These are phyloP conservation scores for Fusarium tuaranense DNA, from an alignment of 2,329 filamentous ascomycete species.

Conservation along the genomic window DNA sequence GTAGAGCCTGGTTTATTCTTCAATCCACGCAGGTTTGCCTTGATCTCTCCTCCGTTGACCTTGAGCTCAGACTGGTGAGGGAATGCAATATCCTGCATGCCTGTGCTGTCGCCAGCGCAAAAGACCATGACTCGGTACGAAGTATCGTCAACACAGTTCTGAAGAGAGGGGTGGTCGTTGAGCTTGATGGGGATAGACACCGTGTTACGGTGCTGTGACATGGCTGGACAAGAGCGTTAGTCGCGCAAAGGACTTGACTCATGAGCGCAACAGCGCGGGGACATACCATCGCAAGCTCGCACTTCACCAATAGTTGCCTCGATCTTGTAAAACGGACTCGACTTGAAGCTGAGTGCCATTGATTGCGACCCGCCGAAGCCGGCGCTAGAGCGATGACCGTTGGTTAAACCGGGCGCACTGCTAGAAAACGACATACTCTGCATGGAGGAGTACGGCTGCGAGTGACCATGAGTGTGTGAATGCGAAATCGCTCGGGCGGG, in stretches of 20 bases:
- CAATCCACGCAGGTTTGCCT: slow-evolving; percentile 91
- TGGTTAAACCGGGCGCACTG: slow-evolving; percentile 29
- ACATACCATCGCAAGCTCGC: slow-evolving; percentile 79
- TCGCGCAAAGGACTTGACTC: not conserved
- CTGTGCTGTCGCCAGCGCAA: slow-evolving; percentile 75
- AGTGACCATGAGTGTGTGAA: slow-evolving; percentile 20
- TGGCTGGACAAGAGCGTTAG: slow-evolving; percentile 54
- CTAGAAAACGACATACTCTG: slow-evolving; percentile 37
- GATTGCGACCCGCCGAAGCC: slow-evolving; percentile 29
- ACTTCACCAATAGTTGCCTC: slow-evolving; percentile 72
- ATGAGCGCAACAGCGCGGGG: not conserved
- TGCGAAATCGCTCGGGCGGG: slow-evolving; percentile 32
- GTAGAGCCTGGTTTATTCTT: slow-evolving; percentile 98
- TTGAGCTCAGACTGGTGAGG: slow-evolving; percentile 94
- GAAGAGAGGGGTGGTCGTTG: slow-evolving; percentile 64
- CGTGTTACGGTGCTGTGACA: slow-evolving; percentile 66
- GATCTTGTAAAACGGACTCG: slow-evolving; percentile 88
- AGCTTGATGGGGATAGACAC: slow-evolving; percentile 58
- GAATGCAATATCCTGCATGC: slow-evolving; percentile 83
- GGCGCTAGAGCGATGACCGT: slow-evolving; percentile 35
- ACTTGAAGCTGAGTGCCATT: slow-evolving; percentile 61
- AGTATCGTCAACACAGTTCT: slow-evolving; percentile 69
- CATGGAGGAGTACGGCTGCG: slow-evolving; percentile 26
- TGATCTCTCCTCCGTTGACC: slow-evolving; percentile 88
- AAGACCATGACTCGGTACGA: slow-evolving; percentile 83